Percentiles rank a stretch among this genome's conserved stretches.
Conservation (phyloP, 176 grass and related monocot species). For the Aegilops umbellulata region DNA sequence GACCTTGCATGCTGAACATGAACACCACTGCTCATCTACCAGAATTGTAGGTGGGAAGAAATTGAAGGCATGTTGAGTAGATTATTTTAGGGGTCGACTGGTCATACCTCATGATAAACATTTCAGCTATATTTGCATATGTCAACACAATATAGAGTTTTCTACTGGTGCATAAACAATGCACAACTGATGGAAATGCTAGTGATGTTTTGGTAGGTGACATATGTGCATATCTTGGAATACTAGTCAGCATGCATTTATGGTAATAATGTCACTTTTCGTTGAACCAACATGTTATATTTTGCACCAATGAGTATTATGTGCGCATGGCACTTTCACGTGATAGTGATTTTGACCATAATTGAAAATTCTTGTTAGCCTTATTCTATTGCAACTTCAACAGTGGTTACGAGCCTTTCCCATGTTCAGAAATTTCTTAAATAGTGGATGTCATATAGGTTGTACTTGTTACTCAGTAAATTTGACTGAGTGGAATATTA, state of each 20-base stretch:
- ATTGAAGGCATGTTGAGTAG: background rate
- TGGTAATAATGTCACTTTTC: background rate
- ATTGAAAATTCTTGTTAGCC: background rate
- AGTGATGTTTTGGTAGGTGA: conserved; percentile 16
- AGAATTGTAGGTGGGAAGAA: background rate
- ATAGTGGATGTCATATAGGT: background rate
- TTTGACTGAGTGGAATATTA: background rate
- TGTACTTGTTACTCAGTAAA: background rate
- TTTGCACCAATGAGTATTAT: background rate
- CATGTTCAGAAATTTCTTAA: background rate
- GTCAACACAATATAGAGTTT: background rate
- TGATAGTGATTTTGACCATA: conserved; percentile 1
- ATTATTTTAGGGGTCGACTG: conserved; percentile 33
- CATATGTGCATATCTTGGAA: conserved; percentile 1
- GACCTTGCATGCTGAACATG: background rate
- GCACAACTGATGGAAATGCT: background rate
- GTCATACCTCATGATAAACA: background rate
- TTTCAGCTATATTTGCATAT: background rate
- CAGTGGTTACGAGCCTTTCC: background rate
- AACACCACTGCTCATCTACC: background rate
- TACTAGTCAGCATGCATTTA: background rate
- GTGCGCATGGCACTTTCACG: background rate
- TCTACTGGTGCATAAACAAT: background rate
- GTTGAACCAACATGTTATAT: conserved; percentile 26
- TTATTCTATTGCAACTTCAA: background rate